These are phyloP conservation scores for Purpureocillium lavendulum DNA, from an alignment of 2,329 filamentous ascomycete genomes.

Conservation along the genomic window DNA sequence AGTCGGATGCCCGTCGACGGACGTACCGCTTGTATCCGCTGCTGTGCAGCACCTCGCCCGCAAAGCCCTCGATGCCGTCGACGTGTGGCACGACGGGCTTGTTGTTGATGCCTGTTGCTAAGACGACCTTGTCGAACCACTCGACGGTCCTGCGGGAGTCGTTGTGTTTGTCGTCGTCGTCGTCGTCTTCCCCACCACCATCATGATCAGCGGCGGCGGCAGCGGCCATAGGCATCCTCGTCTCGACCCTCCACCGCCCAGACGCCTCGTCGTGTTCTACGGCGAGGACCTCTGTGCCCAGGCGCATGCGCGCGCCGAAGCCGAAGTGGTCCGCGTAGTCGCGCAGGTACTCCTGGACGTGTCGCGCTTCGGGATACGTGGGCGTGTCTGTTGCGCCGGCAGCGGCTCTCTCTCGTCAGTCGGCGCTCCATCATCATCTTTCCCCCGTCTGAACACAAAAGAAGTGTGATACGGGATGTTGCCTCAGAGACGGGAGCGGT, in stretches of 20 bases:
- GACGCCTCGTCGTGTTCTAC: conserved; percentile 12
- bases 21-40: conserved; percentile 23
- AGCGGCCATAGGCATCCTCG: conserved; percentile 1
- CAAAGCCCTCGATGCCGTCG: conserved; percentile 24
- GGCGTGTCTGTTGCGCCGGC: conserved; percentile 12
- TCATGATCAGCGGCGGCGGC: too few relatives aligned
- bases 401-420: too few relatives aligned
- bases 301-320: conserved; percentile 14
- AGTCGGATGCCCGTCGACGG: too few relatives aligned
- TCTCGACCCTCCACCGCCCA: conserved; percentile 18
- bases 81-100: conserved; percentile 25
- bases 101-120: conserved; percentile 24
- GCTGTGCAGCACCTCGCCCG: conserved; percentile 29
- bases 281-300: conserved; percentile 13
- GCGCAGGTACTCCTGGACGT: conserved; percentile 23
- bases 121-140: conserved; percentile 27
- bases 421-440: too few relatives aligned
- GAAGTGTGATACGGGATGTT: too few relatives aligned
- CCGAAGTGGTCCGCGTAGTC: conserved; percentile 23
- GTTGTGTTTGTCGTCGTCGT: too few relatives aligned
- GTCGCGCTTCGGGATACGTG: conserved; percentile 12
- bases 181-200: conserved; percentile 6
- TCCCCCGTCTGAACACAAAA: too few relatives aligned
- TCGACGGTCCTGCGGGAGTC: too few relatives aligned
- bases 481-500: too few relatives aligned